Evolutionary conservation across 306 rosid species (phyloP), one percentile per base, ranked within the genome.

Genomic region (Pyrus pyrifolia): DNA sequence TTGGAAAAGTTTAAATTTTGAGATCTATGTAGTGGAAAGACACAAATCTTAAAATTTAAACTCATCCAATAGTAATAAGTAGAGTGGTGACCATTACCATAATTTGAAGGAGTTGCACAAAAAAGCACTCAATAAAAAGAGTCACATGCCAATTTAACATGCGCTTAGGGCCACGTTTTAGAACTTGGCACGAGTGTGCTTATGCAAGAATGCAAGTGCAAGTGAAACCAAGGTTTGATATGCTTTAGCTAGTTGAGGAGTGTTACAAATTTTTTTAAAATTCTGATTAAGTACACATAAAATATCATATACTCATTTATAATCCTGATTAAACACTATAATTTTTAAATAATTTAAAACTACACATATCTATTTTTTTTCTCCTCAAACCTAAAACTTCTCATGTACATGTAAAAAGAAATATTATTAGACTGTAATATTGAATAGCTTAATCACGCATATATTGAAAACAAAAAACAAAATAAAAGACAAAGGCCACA

Each of bases 361-460:
- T 2, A 49, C 3, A 3, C 55, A 49, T 5, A 51, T 51, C 0
- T 17, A 1, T 5, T 38, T 7, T 33, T 33, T 33, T 35, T 0
- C 7, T 38, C 2, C 10, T 7, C 8, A 0, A 38, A 38, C 42
- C 9, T 38, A 0, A 38, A 0, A 0, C 42, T 0, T 38, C 10
- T 38, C 40, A 38, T 7, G 0, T 0, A 38, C 2, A 38, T 1
- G 0, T 7, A 0, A 2, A 38, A 0, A 35, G 0, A 6, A 6
- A 38, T 38, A 38, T 0, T 0, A 38, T 1, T 38, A 38, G 0
- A 1, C 42, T 2, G 0, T 38, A 38, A 0, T 38, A 38, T 0
- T 38, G 7, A 38, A 38, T 7, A 9, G 0, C 9, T 7, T 51
- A 15, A 15, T 15, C 0, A 49, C 8, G 3, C 55, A 49, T 15